Percentiles rank a stretch among this genome's conserved stretches.
Conservation (phyloP, 2,329 filamentous ascomycete species). For the Zymoseptoria crescenta region DNA sequence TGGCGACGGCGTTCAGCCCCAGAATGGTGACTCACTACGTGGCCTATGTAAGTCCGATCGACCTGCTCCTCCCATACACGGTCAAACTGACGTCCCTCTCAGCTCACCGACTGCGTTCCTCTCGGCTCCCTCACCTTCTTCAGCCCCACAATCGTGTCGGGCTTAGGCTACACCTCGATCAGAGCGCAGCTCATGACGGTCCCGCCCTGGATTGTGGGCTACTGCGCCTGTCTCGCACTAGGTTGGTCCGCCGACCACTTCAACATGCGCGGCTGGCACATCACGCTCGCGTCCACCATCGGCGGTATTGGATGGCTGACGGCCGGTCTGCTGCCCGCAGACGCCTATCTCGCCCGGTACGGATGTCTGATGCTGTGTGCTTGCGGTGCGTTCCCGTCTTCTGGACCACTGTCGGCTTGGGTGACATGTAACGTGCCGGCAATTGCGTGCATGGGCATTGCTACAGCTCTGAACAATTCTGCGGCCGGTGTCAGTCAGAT, state of each 20-base stretch:
- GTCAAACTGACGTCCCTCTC: not conserved
- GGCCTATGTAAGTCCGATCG: conserved; percentile 17
- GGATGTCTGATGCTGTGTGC: conserved; percentile 34
- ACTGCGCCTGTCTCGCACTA: conserved; percentile 24
- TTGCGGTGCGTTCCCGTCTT: conserved; percentile 32
- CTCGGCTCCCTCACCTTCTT: conserved; percentile 41
- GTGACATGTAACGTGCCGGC: conserved; percentile 35
- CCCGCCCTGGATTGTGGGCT: conserved; percentile 29
- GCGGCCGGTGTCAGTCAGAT: conserved; percentile 34
- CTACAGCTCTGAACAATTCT: conserved; percentile 33
- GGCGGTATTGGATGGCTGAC: conserved; percentile 22
- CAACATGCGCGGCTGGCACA: conserved; percentile 22
- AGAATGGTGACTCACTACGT: conserved; percentile 35
- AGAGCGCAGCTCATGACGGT: conserved; percentile 37
- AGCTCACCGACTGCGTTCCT: conserved; percentile 25
- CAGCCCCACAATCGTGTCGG: conserved; percentile 44
- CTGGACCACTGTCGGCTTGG: conserved; percentile 33
- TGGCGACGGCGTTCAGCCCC: conserved; percentile 32
- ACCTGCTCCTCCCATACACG: not conserved
- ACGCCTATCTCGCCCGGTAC: conserved; percentile 26
- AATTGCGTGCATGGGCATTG: conserved; percentile 31
- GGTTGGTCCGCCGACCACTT: conserved; percentile 21
- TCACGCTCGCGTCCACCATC: conserved; percentile 16
- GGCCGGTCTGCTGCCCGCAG: conserved; percentile 17
- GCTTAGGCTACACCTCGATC: conserved; percentile 41